Evolutionary conservation across 306 rosid species (phyloP), one percentile per base, ranked within the genome.

Genomic region (Vicia faba): DNA sequence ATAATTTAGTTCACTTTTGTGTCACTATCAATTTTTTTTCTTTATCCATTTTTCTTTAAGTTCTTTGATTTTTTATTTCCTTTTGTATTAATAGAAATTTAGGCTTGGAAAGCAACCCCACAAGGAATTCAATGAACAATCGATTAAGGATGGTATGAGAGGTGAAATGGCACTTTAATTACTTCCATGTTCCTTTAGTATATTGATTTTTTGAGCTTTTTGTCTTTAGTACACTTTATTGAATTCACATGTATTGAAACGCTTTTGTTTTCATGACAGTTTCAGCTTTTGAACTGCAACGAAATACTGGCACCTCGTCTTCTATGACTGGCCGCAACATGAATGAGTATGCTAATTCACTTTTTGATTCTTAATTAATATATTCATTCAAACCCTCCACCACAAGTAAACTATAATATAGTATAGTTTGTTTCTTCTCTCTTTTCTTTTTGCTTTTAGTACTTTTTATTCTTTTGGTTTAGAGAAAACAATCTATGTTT

Each of bases 101-200:
- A 88, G 99, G 88, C 97, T 95, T 57, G 99, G 99, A 23, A 95
- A 95, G 87, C 97, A 95, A 70, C 97, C 99, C 57, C 99, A 95
- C 85, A 95, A 95, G 86, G 99, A 95, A 73, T 95, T 88, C 84
- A 95, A 79, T 69, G 99, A 95, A 35, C 97, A 95, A 71, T 83
- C 96, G 1, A 79, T 95, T 59, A 95, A 95, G 88, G 97, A 90
- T 77, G 84, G 85, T 72, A 80, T 87, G 87, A 84, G 86, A 78
- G 87, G 81, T 75, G 87, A 80, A 82, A 69, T 77, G 36, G n/a
- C 12, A 54, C 61, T 65, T 57, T 57, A 57, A 57, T 59, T 80
- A 79, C 72, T 73, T 80, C 84, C 78, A 58, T 80, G 86, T 85
- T 86, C 80, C 73, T 41, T 40, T 16, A 49, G 54, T 64, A 11